These are phyloP conservation scores for Cucurbita argyrosperma DNA, from an alignment of 306 rosid genomes.

Conservation along the genomic window DNA sequence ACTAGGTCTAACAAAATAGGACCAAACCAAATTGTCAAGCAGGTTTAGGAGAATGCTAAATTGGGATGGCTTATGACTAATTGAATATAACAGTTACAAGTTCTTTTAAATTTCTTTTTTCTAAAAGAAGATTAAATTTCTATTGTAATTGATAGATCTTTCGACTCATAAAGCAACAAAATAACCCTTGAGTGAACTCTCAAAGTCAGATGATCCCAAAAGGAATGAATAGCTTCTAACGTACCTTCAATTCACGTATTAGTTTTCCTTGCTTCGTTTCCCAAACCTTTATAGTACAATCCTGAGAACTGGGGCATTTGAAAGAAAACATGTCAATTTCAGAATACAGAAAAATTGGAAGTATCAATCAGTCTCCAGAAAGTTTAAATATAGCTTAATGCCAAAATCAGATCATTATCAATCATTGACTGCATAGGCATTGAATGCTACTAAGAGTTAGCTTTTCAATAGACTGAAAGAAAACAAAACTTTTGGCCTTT, in stretches of 20 bases:
- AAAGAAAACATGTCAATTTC: conserved; percentile 8
- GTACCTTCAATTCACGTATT: conserved; percentile 73
- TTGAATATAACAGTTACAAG: background rate
- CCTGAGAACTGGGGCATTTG: conserved; percentile 55
- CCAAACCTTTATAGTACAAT: conserved; percentile 87
- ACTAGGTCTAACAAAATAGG: background rate
- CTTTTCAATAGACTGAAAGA: background rate
- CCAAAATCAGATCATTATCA: background rate
- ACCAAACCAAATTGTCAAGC: background rate
- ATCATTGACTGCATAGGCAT: background rate
- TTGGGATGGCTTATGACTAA: background rate
- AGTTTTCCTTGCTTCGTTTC: conserved; percentile 90
- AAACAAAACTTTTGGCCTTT: background rate
- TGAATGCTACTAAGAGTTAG: background rate
- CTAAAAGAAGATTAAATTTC: background rate
- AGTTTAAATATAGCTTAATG: background rate
- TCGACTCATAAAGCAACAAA: background rate
- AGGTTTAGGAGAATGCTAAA: background rate
- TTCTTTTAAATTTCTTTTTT: no score
- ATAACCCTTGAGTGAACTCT: background rate
- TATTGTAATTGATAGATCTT: background rate
- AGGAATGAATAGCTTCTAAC: background rate
- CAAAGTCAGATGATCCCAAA: background rate
- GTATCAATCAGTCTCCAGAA: background rate
- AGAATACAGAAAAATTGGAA: background rate